Conservation (phyloP, 73 alveolate genomes). For the Effrenium voratum region DNA sequence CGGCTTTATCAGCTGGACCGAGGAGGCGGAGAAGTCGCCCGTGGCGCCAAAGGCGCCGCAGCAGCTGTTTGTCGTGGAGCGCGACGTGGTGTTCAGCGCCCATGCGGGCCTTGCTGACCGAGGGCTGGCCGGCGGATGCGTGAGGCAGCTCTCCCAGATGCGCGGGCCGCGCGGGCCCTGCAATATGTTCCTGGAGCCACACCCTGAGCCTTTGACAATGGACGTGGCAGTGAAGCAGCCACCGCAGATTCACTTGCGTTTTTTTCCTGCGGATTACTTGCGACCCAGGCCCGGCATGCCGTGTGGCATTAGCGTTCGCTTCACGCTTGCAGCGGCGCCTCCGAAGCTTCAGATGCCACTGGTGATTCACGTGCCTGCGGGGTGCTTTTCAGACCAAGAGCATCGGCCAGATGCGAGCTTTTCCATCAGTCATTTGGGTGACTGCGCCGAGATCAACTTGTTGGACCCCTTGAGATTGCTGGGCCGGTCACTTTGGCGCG, state of each 20-base stretch:
- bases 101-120: neutral
- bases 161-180: constrained; percentile 65
- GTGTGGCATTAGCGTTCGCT: constrained; percentile 53
- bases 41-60: constrained; percentile 7
- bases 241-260: constrained; percentile 37
- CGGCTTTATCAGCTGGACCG: constrained; percentile 53
- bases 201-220: constrained; percentile 39
- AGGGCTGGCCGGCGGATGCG: constrained; percentile 22
- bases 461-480: constrained; percentile 36
- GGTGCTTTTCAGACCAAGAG: constrained; percentile 23
- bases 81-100: constrained; percentile 71
- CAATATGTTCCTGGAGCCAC: constrained; percentile 76
- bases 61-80: constrained; percentile 54
- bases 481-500: constrained; percentile 59
- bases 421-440: constrained; percentile 61
- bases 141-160: constrained; percentile 57
- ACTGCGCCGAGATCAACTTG: constrained; percentile 34
- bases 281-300: constrained; percentile 44
- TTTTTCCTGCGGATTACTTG: constrained; percentile 62
- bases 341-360: constrained; percentile 25
- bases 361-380: constrained; percentile 61
- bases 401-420: constrained; percentile 17
- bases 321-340: constrained; percentile 63
- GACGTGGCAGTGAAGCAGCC: constrained; percentile 11
- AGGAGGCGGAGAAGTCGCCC: neutral